Percentiles rank a stretch among this genome's conserved stretches.
phyloP scores from a whole-genome alignment of 164 flowering plant genomes.

The Piper betle region DNA sequence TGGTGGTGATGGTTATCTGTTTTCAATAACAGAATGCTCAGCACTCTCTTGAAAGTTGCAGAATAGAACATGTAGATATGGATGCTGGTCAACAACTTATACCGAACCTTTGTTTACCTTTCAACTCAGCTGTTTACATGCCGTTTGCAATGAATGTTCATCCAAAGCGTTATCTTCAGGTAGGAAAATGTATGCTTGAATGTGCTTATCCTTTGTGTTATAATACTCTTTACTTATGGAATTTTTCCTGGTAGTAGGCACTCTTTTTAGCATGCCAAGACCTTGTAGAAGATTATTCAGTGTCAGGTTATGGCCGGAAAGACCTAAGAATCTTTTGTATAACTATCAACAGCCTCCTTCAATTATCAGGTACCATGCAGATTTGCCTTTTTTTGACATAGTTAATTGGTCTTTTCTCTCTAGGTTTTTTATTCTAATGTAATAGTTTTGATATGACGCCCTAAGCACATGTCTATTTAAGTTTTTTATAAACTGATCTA shows the following conservation, averaged over 20 bases:
- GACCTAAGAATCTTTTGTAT: conserved; percentile 41
- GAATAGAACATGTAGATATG: conserved; percentile 41
- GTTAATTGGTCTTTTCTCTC: too few species aligned
- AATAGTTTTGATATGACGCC: too few species aligned
- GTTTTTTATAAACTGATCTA: too few species aligned
- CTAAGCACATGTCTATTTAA: too few species aligned
- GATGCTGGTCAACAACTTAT: conserved; percentile 49
- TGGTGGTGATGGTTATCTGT: conserved; percentile 1
- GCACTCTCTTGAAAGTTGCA: conserved; percentile 60
- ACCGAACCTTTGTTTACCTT: conserved; percentile 52
- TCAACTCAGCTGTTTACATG: conserved; percentile 65
- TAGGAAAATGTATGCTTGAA: conserved; percentile 9
- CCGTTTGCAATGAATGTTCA: conserved; percentile 82
- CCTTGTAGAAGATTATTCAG: conserved; percentile 24
- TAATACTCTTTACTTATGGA: neutral
- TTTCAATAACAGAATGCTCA: conserved; percentile 58
- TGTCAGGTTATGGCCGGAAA: conserved; percentile 22
- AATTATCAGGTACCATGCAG: conserved; percentile 38
- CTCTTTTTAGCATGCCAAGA: conserved; percentile 69
- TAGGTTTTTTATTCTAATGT: too few species aligned
- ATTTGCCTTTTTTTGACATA: neutral
- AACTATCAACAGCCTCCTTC: conserved; percentile 35
- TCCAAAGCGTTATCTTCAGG: conserved; percentile 76
- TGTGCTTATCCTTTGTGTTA: neutral
- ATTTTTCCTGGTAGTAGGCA: conserved; percentile 31